Conservation (phyloP, 2,329 filamentous ascomycete genomes). For the Claviceps citrina region DNA sequence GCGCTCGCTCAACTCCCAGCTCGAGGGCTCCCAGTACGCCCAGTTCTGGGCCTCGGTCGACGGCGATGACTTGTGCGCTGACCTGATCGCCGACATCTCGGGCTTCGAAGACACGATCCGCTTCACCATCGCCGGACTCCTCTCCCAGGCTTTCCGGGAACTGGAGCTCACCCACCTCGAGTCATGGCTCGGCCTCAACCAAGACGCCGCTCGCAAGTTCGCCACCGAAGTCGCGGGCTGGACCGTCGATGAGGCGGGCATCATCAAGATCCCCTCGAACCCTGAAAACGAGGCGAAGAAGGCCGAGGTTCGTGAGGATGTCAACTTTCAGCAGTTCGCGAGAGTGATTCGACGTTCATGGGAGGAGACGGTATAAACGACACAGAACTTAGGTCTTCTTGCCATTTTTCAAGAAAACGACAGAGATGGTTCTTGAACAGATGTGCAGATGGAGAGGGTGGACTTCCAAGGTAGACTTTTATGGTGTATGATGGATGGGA, state of each 20-base stretch:
- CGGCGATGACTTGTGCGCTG: conserved; percentile 87
- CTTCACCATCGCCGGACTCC: conserved; percentile 72
- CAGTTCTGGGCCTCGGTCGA: conserved; percentile 89
- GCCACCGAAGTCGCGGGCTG: conserved; percentile 76
- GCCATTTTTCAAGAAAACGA: too few species aligned
- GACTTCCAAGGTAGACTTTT: neutral
- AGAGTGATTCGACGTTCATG: conserved; percentile 71
- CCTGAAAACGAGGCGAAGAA: conserved; percentile 97
- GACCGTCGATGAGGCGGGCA: conserved; percentile 52
- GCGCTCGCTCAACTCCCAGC: conserved; percentile 65
- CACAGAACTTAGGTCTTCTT: too few species aligned
- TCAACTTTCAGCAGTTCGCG: conserved; percentile 75
- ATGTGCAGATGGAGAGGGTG: neutral
- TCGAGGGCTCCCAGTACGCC: conserved; percentile 79
- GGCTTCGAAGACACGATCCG: conserved; percentile 93
- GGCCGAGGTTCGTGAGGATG: conserved; percentile 86
- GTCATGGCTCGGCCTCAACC: conserved; percentile 59
- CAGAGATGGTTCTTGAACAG: too few species aligned
- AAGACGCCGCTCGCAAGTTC: conserved; percentile 58
- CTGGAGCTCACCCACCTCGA: conserved; percentile 52
- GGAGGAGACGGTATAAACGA: conserved; percentile 44
- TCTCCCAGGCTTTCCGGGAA: conserved; percentile 67
- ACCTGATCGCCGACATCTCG: conserved; percentile 82
- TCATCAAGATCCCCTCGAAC: conserved; percentile 71
- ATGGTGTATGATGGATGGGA: neutral